These are phyloP conservation scores for Xylariaceae sp. DNA, from an alignment of 2,329 filamentous ascomycete species.

Conservation along the genomic window DNA sequence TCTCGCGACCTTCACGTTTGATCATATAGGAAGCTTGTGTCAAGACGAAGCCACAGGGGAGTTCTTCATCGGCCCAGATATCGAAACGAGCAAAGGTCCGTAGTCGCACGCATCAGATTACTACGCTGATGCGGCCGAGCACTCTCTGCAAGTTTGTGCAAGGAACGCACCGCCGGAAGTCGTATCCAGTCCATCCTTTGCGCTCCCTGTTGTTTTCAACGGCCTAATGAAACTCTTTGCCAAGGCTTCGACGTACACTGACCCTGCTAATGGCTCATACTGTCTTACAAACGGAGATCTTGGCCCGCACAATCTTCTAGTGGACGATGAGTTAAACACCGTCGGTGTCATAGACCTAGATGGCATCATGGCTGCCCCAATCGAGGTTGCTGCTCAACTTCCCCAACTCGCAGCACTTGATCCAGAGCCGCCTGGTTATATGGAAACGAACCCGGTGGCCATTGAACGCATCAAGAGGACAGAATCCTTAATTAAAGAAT, in stretches of 20 bases:
- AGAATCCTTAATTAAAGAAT: too few relatives aligned
- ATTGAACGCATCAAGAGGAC: too few relatives aligned
- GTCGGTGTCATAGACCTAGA: conserved; percentile 9
- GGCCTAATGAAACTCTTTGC: not conserved
- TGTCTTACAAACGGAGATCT: conserved; percentile 9
- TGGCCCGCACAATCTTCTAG: conserved; percentile 6
- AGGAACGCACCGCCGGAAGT: not conserved
- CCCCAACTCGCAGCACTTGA: too few relatives aligned
- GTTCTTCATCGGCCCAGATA: conserved; percentile 9
- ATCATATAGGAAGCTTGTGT: conserved; percentile 6
- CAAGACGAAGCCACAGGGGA: not conserved
- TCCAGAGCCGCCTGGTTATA: too few relatives aligned
- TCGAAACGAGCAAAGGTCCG: conserved; percentile 3
- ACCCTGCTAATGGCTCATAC: too few relatives aligned
- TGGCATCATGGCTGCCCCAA: not conserved
- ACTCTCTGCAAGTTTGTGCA: not conserved
- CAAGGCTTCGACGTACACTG: not conserved
- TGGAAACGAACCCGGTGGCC: too few relatives aligned
- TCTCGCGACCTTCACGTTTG: conserved; percentile 2
- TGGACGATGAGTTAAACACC: conserved; percentile 9
- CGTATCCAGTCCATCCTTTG: too few relatives aligned
- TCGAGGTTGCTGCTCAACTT: conserved; percentile 6
- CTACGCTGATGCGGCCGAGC: conserved; percentile 2
- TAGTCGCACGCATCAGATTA: conserved; percentile 7
- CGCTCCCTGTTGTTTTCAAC: conserved; percentile 1